Percentiles rank a stretch among this genome's conserved stretches.
Conservation (phyloP, 1,284 basidiomycete species). For the Marasmius tenuissimus region DNA sequence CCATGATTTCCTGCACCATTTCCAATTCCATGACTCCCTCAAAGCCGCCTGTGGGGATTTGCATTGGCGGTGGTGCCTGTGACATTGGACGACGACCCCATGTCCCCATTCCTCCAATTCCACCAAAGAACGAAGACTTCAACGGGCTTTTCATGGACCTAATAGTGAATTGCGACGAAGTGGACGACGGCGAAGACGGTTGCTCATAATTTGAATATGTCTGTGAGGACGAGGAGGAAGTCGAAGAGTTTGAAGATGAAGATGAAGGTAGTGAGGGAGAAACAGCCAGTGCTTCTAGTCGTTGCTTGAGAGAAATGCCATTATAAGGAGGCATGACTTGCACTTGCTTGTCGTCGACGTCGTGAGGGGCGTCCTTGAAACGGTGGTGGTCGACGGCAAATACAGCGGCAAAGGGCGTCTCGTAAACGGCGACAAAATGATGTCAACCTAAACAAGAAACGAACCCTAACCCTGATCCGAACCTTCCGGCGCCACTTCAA, state of each 20-base stretch:
- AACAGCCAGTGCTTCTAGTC: slow-evolving; percentile 55
- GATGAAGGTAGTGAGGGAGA: slow-evolving; percentile 46
- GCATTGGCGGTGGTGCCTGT: too few species aligned
- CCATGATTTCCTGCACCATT: slow-evolving; percentile 63
- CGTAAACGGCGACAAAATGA: too few species aligned
- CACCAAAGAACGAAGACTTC: slow-evolving; percentile 35
- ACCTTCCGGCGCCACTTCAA: too few species aligned
- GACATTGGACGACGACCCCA: too few species aligned
- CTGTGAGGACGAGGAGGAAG: slow-evolving; percentile 10
- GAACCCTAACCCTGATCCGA: too few species aligned
- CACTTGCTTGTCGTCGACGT: background rate
- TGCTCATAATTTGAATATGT: too few species aligned
- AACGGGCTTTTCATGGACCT: slow-evolving; percentile 34
- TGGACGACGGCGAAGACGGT: too few species aligned
- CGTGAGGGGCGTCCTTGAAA: background rate
- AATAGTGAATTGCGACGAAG: slow-evolving; percentile 11
- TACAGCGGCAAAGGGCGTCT: too few species aligned
- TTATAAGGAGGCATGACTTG: slow-evolving; percentile 5
- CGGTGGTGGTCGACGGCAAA: too few species aligned
- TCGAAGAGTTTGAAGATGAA: slow-evolving; percentile 30
- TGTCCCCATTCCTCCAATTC: slow-evolving; percentile 19
- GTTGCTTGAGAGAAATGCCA: slow-evolving; percentile 51
- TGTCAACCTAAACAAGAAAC: too few species aligned
- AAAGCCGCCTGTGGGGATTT: slow-evolving; percentile 10
- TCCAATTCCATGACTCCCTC: slow-evolving; percentile 35